Conservation (phyloP, 306 rosid species). For the Malus asiatica region DNA sequence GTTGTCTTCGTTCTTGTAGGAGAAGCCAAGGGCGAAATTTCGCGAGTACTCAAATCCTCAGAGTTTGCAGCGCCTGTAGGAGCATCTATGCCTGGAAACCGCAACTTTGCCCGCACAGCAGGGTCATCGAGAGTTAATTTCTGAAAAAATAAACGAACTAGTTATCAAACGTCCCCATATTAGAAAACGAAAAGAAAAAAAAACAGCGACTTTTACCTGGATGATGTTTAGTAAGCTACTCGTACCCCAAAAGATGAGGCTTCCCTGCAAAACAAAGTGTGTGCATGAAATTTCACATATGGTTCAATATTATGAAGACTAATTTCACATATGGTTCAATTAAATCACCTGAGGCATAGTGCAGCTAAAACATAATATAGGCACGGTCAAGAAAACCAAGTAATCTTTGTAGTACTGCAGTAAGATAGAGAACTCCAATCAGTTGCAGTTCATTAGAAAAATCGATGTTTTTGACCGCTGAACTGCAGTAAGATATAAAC, state of each 20-base stretch:
- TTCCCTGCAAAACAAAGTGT: conserved; percentile 57
- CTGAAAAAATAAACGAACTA: conserved; percentile 30
- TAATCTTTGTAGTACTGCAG: conserved; percentile 67
- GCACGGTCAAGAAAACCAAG: conserved; percentile 55
- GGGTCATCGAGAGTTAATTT: conserved; percentile 59
- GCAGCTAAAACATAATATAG: conserved; percentile 36
- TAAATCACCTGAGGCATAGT: conserved; percentile 75
- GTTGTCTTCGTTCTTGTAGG: conserved; percentile 41
- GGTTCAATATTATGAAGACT: conserved; percentile 1
- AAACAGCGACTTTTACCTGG: conserved; percentile 46
- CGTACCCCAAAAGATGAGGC: conserved; percentile 79
- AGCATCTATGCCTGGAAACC: conserved; percentile 39
- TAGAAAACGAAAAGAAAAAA: neutral
- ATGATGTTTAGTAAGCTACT: conserved; percentile 53
- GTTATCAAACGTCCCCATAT: neutral
- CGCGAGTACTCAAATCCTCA: conserved; percentile 26
- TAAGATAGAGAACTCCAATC: conserved; percentile 20
- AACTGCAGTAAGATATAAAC: neutral
- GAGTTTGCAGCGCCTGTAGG: conserved; percentile 19
- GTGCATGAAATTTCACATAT: neutral
- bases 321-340: conserved; percentile 5
- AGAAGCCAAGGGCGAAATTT: conserved; percentile 28
- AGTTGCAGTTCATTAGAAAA: neutral
- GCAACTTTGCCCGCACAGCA: conserved; percentile 54
- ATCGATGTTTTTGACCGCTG: neutral